Conservation (phyloP, 768 basidiomycete species). For the Asterophora lycoperdoides region DNA sequence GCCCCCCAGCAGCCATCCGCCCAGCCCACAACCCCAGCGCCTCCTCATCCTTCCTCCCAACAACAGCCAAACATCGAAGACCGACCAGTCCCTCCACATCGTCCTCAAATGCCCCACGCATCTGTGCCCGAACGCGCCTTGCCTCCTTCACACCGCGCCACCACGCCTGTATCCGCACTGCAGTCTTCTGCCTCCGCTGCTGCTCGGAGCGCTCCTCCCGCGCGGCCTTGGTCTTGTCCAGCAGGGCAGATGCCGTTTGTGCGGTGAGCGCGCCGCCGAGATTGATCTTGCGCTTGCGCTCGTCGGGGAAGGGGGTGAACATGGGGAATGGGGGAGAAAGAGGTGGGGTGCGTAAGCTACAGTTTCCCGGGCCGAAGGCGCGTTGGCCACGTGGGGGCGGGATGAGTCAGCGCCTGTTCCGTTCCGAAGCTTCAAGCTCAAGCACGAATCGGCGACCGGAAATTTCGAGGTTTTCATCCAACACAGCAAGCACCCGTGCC, state of each 20-base stretch:
- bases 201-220: constrained; percentile 54
- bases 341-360: background rate
- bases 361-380: background rate
- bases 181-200: constrained; percentile 54
- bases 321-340: background rate
- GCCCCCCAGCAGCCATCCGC: constrained; percentile 27
- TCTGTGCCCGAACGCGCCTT: constrained; percentile 34
- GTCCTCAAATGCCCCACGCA: constrained; percentile 46
- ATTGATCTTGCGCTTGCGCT: constrained; percentile 33
- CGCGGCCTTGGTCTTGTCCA: constrained; percentile 58
- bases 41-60: constrained; percentile 45
- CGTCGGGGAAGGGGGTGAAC: constrained; percentile 9
- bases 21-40: constrained; percentile 45
- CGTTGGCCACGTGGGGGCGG: background rate
- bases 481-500: too few relatives aligned
- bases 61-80: constrained; percentile 60
- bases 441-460: too few relatives aligned
- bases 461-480: too few relatives aligned
- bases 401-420: background rate
- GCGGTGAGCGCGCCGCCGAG: constrained; percentile 61
- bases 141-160: constrained; percentile 54
- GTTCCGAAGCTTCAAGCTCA: too few relatives aligned
- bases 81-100: constrained; percentile 53
- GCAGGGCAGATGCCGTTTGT: constrained; percentile 50
- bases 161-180: constrained; percentile 62